Conservation (phyloP, 805 yeast genomes). For the Kodamaea kaohsiungensis region DNA sequence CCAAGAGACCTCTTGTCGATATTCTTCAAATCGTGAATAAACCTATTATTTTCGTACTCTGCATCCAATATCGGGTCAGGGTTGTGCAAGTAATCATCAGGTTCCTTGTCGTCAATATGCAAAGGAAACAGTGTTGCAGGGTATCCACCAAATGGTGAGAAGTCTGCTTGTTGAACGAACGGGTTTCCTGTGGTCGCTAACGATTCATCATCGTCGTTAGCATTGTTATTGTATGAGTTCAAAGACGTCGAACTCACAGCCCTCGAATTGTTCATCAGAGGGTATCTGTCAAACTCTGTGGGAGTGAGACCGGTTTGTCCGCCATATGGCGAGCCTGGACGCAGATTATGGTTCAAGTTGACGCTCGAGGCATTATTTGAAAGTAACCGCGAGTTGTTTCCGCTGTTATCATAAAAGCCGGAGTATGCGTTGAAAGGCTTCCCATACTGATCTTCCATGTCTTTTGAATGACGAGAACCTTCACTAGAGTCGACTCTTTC, state of each 20-base stretch:
- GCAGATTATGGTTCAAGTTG: constrained; percentile 1
- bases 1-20: constrained; percentile 63
- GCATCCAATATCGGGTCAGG: constrained; percentile 96
- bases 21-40: constrained; percentile 60
- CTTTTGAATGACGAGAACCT: constrained; percentile 11
- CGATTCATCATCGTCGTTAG: constrained; percentile 12
- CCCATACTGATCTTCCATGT: constrained; percentile 24
- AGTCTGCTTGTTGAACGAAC: constrained; percentile 54
- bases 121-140: constrained; percentile 93
- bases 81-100: constrained; percentile 92
- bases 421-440: constrained; percentile 43
- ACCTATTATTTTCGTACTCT: constrained; percentile 70
- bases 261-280: constrained; percentile 15
- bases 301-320: constrained; percentile 11
- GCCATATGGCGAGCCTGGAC: constrained; percentile 5
- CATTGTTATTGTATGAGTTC: constrained; percentile 5
- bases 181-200: constrained; percentile 28
- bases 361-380: constrained; percentile 12
- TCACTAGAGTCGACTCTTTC: not conserved
- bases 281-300: constrained; percentile 19
- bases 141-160: constrained; percentile 94
- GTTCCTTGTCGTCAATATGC: constrained; percentile 88
- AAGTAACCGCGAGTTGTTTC: constrained; percentile 41
- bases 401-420: constrained; percentile 18
- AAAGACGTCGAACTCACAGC: constrained; percentile 17